These are phyloP conservation scores for Yamadazyma nakazawae DNA, from an alignment of 805 yeast genomes.

Conservation along the genomic window DNA sequence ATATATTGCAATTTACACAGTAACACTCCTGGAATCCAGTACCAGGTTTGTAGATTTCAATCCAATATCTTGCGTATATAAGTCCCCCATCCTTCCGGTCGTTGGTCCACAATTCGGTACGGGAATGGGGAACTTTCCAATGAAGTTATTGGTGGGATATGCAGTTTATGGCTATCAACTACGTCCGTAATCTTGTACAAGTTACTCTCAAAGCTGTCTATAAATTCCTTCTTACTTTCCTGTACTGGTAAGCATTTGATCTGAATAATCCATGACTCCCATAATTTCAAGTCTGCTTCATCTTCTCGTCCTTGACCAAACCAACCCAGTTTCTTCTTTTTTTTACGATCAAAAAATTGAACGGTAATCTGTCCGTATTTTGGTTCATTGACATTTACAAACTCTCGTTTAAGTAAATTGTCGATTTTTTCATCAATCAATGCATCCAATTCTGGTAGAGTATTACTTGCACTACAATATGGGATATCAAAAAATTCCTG, in stretches of 20 bases:
- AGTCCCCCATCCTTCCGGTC: constrained; percentile 37
- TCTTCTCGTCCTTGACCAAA: constrained; percentile 39
- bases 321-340: constrained; percentile 51
- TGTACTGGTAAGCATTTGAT: constrained; percentile 41
- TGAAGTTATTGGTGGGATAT: constrained; percentile 72
- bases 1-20: not conserved
- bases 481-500: constrained; percentile 57
- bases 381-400: constrained; percentile 7
- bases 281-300: constrained; percentile 43
- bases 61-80: constrained; percentile 44
- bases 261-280: constrained; percentile 71
- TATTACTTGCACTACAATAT: constrained; percentile 48
- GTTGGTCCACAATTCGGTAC: constrained; percentile 26
- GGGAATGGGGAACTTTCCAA: constrained; percentile 67
- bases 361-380: constrained; percentile 31
- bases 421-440: constrained; percentile 36
- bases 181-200: constrained; percentile 47
- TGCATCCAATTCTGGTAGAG: constrained; percentile 47
- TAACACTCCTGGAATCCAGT: not conserved
- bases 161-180: constrained; percentile 57
- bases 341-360: constrained; percentile 34
- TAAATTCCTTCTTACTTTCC: constrained; percentile 21
- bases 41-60: constrained; percentile 5
- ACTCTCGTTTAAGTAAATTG: constrained; percentile 27
- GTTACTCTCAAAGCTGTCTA: constrained; percentile 35